Percentiles rank a stretch among this genome's conserved stretches.
phyloP scores from a whole-genome alignment of 139 green algal genomes.

The Eudorina sp. region DNA sequence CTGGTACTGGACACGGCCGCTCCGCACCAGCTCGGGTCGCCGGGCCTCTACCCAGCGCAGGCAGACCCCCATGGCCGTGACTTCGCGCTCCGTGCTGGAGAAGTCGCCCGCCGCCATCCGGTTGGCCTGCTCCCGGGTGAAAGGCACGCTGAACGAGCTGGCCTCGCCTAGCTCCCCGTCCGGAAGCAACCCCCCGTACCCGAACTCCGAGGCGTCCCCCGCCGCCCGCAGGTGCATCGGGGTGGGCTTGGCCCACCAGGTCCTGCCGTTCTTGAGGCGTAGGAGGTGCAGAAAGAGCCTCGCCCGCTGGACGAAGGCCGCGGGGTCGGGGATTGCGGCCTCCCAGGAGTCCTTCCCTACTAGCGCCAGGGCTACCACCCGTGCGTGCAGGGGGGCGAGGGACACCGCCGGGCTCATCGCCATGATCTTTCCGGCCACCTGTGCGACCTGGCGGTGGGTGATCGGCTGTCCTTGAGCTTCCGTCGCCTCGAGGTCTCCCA shows the following conservation, averaged over 20 bases:
- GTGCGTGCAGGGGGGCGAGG: background rate
- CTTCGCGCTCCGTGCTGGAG: constrained; percentile 28
- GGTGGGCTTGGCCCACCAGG: background rate
- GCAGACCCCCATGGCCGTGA: background rate
- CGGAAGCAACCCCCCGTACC: background rate
- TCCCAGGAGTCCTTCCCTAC: background rate
- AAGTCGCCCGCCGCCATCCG: background rate
- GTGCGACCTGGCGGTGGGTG: constrained; percentile 1
- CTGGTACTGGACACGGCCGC: background rate
- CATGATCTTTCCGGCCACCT: constrained; percentile 35
- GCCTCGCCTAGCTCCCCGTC: background rate
- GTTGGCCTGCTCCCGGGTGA: background rate
- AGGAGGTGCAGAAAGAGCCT: background rate
- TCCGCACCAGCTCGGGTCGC: background rate
- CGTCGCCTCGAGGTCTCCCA: background rate
- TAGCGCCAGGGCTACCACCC: background rate
- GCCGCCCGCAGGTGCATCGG: background rate
- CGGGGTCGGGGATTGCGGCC: background rate
- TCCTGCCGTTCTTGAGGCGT: background rate
- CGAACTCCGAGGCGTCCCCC: constrained; percentile 12
- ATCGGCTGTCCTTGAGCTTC: background rate
- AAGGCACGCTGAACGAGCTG: background rate
- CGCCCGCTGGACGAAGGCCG: background rate
- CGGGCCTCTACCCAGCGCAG: background rate
- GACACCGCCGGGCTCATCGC: background rate